These are phyloP conservation scores for Kurtzmaniella natalensis DNA, from an alignment of 1,139 yeast genomes.

Conservation along the genomic window DNA sequence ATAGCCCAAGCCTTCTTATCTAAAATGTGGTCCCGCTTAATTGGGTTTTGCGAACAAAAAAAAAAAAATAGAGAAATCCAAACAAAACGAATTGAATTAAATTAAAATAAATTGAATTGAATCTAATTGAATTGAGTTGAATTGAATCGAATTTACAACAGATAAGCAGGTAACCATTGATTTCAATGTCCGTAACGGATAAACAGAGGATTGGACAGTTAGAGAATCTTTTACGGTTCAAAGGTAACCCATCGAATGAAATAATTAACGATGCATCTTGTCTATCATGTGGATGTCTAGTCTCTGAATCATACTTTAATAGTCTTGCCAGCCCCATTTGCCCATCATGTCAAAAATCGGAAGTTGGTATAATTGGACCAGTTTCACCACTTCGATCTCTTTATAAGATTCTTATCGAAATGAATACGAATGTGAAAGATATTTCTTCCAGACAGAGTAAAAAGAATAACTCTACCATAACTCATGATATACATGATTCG, in stretches of 20 bases:
- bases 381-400: constrained; percentile 51
- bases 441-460: constrained; percentile 8
- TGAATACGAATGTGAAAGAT: constrained; percentile 12
- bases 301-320: constrained; percentile 45
- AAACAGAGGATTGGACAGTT: constrained; percentile 21
- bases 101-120: too few relatives aligned
- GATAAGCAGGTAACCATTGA: not conserved
- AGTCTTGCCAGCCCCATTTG: constrained; percentile 30
- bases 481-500: constrained; percentile 19
- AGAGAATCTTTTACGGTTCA: constrained; percentile 28
- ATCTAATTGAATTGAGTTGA: too few relatives aligned
- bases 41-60: too few relatives aligned
- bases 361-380: constrained; percentile 37
- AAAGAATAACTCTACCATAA: constrained; percentile 12
- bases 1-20: too few relatives aligned
- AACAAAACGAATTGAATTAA: too few relatives aligned
- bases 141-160: too few relatives aligned
- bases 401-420: constrained; percentile 31
- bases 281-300: constrained; percentile 68
- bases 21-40: too few relatives aligned
- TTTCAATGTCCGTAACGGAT: constrained; percentile 18
- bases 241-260: constrained; percentile 17
- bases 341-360: constrained; percentile 41
- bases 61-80: too few relatives aligned
- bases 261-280: constrained; percentile 49